Base-by-base conservation (phyloP, 495 filamentous ascomycete species). In the Amniculicola lignicola region DNA sequence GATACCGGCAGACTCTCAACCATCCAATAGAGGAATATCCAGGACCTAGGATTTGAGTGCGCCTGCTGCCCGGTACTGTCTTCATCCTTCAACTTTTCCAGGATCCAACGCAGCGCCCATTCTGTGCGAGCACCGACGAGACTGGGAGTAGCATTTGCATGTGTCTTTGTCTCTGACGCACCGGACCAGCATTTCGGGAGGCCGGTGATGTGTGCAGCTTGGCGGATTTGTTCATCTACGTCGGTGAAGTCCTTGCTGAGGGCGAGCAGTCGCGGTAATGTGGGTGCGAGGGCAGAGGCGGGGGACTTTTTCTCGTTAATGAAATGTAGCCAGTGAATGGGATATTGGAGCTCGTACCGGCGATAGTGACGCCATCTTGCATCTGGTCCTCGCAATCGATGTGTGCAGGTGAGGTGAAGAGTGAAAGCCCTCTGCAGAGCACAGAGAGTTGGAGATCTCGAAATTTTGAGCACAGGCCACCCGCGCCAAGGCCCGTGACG, bases 61-160 rank as follows among this genome's bases (percentile, higher is more conserved):
- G 62, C 62, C 19, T 61, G 64, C 11, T 40, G 42, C 4, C 66
- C 60, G 12, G 39, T 47, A 11, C 61, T 55, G 19, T 54, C 59
- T 15, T 65, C 64, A 18, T 67, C 62, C 42, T 79, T 74, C 14
- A 86, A 52, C 59, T 77, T 82, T 64, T 83, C 84, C 56, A 88
- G 72, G 22, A 88, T 66, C 85, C 85, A 89, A 57, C 78, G 74
- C 21, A 86, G 66, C 6, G 84, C 73, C 82, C 82, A 87, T 68
- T 87, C 82, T 57, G 82, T 78, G 68, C 82, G 78, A 18, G 58
- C 66, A 51, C 61, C 52, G 21, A 61, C 46, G 25, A 57, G 33
- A 27, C 44, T 14, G 75, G 75, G 11, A 72, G 70, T 12, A 67
- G 62, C 67, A 51, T 21, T 45, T 57, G 48, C 63, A 54, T 23